Conservation (phyloP, 805 yeast species). For the Komagataella populi region DNA sequence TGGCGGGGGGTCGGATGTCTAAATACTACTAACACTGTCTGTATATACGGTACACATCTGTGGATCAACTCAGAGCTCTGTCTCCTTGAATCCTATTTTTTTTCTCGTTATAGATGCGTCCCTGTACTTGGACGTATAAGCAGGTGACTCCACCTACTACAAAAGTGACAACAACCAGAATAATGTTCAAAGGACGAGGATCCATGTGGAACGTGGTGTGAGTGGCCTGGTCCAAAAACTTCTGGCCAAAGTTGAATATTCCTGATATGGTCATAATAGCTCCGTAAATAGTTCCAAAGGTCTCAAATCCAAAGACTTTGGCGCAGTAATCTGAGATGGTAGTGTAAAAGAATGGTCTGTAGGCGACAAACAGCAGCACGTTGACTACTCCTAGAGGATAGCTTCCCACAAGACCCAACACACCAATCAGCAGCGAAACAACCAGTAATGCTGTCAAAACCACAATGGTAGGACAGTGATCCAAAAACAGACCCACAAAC, state of each 20-base stretch:
- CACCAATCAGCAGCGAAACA: constrained; percentile 30
- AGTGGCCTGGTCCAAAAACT: constrained; percentile 30
- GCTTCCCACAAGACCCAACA: constrained; percentile 30
- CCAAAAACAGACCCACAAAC: constrained; percentile 36
- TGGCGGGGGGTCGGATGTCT: neutral
- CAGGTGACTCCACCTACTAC: constrained; percentile 29
- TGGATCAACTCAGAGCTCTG: constrained; percentile 1
- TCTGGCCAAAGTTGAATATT: constrained; percentile 32
- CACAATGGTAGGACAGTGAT: constrained; percentile 29
- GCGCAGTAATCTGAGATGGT: constrained; percentile 87
- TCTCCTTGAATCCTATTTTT: constrained; percentile 1
- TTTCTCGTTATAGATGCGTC: constrained; percentile 4
- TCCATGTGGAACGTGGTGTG: constrained; percentile 40
- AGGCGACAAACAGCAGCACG: constrained; percentile 33
- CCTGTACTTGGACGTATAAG: constrained; percentile 21
- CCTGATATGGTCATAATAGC: constrained; percentile 40
- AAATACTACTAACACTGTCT: neutral
- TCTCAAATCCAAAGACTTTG: constrained; percentile 84
- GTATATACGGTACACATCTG: neutral
- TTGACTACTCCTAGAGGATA: constrained; percentile 28
- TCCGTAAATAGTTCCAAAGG: constrained; percentile 74
- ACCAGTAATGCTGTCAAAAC: constrained; percentile 26
- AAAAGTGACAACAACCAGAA: constrained; percentile 23
- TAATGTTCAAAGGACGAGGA: constrained; percentile 34
- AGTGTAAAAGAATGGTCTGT: constrained; percentile 84